Base-by-base conservation (phyloP, 2,329 filamentous ascomycete species). In the Diaporthe eres region DNA sequence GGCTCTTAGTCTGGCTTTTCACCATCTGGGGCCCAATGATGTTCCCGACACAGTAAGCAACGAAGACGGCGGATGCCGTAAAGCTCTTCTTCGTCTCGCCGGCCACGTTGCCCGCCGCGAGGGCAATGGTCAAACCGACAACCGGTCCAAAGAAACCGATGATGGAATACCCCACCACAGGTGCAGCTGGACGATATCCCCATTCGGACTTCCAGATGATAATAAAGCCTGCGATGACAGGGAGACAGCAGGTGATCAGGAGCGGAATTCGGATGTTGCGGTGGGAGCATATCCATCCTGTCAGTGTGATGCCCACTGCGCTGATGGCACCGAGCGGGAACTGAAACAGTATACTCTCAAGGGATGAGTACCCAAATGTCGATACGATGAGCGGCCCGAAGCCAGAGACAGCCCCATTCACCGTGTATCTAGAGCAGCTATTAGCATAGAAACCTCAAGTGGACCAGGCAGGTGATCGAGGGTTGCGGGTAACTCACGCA, bases 41-140 rank as follows among this genome's bases (percentile, higher is more conserved):
- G 79, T 95, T 95, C 1, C 93, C 88, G 3, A 95, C 91, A 74
- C 92, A 65, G 42, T 65, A 95, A 0, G 92, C 93, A 0, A 94
- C 92, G 77, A 95, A 95, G 1, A 94, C 92, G 0, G 92, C 91
- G 0, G 92, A 91, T 0, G 93, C 92, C 88, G 94, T 94, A 79
- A 93, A 92, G 77, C 91, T 93, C 86, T 95, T 95, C 85, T 95
- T 95, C 0, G 93, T 95, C 34, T 93, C 90, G 0, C 94, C 94
- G 0, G 93, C 93, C 0, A 95, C 92, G 78, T 95, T 95, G 15
- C 95, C 37, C 93, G 90, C 0, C 94, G 94, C 0, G 8, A 90
- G 77, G 0, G 87, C 87, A 77, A 90, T 88, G 71, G 86, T 85
- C 57, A 75, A 49, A 58, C 90, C 92, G 0, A 94, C 93, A 0